A percentile compares a stretch with the other conserved stretches of the same genome.
phyloP scores from a whole-genome alignment of 2,329 filamentous ascomycete species.

The Cercospora berteroae region DNA sequence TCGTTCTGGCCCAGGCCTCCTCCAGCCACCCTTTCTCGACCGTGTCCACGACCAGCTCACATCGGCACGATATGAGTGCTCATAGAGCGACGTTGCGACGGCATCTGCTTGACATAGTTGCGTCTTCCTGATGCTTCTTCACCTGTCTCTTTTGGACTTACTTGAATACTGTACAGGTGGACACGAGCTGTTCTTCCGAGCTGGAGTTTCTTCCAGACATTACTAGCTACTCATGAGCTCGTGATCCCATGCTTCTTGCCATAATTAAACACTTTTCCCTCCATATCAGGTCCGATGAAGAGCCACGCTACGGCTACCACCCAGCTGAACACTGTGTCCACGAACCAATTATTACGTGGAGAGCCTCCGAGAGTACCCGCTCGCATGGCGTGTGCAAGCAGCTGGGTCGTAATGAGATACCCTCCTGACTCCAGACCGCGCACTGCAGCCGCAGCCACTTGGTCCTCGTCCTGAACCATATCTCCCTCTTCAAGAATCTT shows the following conservation, averaged over 20 bases:
- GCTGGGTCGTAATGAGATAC: constrained; percentile 73
- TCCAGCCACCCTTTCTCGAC: too few relatives aligned
- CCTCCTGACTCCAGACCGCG: constrained; percentile 74
- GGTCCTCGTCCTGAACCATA: constrained; percentile 71
- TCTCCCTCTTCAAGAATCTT: constrained; percentile 79
- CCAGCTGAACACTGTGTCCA: constrained; percentile 57
- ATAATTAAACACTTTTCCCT: constrained; percentile 57
- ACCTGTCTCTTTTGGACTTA: background rate
- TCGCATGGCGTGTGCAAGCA: constrained; percentile 70
- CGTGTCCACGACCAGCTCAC: too few relatives aligned
- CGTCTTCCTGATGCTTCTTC: too few relatives aligned
- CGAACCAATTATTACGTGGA: constrained; percentile 52
- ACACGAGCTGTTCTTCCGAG: background rate
- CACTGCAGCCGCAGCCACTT: constrained; percentile 70
- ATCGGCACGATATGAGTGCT: too few relatives aligned
- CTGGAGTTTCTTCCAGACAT: background rate
- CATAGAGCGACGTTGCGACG: too few relatives aligned
- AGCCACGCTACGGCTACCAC: constrained; percentile 55
- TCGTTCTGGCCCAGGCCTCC: too few relatives aligned
- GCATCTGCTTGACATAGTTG: too few relatives aligned
- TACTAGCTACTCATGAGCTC: background rate
- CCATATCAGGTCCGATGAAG: constrained; percentile 57
- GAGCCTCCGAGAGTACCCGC: constrained; percentile 54
- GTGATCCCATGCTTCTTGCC: constrained; percentile 54
- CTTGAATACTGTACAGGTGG: too few relatives aligned